phyloP scores from a whole-genome alignment of 345 rosid genomes.

The Barbarea vulgaris region DNA sequence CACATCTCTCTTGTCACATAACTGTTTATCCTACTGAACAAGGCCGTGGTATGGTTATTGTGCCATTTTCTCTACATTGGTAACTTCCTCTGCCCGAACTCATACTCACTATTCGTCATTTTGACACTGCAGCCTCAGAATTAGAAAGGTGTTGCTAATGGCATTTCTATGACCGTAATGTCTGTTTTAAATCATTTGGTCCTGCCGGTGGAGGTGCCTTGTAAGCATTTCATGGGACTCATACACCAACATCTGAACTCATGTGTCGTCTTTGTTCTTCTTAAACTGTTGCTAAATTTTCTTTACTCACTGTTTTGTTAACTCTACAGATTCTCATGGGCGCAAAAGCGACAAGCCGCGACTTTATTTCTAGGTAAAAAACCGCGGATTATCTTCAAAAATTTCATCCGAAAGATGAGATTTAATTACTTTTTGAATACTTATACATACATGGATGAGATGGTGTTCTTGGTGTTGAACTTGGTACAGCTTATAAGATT shows the following conservation, averaged over 20 bases:
- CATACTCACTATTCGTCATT: not conserved
- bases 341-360: conserved; percentile 23
- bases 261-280: conserved; percentile 5
- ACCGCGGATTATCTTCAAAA: not conserved
- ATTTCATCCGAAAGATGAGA: not conserved
- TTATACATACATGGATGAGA: conserved; percentile 26
- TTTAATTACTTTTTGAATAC: not conserved
- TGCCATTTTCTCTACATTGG: not conserved
- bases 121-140: conserved; percentile 18
- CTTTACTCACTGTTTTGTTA: not conserved
- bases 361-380: conserved; percentile 21
- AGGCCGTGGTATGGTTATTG: conserved; percentile 31
- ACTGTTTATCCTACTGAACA: conserved; percentile 30
- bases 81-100: not conserved
- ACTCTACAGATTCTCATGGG: conserved; percentile 31
- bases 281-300: not conserved
- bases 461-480: conserved; percentile 38
- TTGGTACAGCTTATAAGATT: conserved; percentile 28
- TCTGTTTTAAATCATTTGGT: conserved; percentile 37
- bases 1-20: conserved; percentile 27
- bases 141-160: conserved; percentile 35
- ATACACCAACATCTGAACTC: not conserved
- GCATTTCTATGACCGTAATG: conserved; percentile 38
- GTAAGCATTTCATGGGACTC: conserved; percentile 18
- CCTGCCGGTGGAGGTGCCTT: conserved; percentile 36